Conservation (phyloP, 2,329 filamentous ascomycete species). For the Tolypocladium ovalisporum region DNA sequence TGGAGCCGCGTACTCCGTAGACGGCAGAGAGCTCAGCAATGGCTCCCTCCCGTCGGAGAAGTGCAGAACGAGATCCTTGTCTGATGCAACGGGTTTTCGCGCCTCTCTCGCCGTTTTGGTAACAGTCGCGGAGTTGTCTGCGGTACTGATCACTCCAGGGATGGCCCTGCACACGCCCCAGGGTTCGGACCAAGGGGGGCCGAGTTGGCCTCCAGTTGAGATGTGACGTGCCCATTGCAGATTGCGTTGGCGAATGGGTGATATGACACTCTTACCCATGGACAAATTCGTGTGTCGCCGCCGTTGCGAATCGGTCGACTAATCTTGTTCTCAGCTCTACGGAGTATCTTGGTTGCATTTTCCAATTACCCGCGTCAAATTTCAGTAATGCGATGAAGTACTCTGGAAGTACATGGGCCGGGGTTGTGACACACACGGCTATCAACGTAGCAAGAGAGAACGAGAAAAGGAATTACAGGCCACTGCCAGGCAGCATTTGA, state of each 20-base stretch:
- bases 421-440: too few species aligned
- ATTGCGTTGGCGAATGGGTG: slow-evolving; percentile 63
- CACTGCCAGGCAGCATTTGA: background rate
- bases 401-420: too few species aligned
- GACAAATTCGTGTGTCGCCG: too few species aligned
- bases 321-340: background rate
- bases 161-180: slow-evolving; percentile 59
- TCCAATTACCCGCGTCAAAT: too few species aligned
- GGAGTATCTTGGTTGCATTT: background rate
- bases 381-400: too few species aligned
- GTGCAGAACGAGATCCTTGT: slow-evolving; percentile 35
- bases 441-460: too few species aligned
- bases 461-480: background rate
- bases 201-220: slow-evolving; percentile 60
- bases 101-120: slow-evolving; percentile 23
- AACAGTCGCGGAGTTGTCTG: slow-evolving; percentile 30
- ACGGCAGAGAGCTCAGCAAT: slow-evolving; percentile 38
- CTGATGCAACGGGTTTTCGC: slow-evolving; percentile 50
- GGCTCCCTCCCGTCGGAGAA: slow-evolving; percentile 32
- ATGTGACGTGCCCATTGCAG: slow-evolving; percentile 65
- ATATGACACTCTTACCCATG: too few species aligned
- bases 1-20: slow-evolving; percentile 45
- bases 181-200: slow-evolving; percentile 60
- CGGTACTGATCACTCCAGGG: slow-evolving; percentile 53
- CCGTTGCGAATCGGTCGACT: background rate